Base-by-base conservation (phyloP, 805 yeast genomes). In the Saccharomyces eubayanus region DNA sequence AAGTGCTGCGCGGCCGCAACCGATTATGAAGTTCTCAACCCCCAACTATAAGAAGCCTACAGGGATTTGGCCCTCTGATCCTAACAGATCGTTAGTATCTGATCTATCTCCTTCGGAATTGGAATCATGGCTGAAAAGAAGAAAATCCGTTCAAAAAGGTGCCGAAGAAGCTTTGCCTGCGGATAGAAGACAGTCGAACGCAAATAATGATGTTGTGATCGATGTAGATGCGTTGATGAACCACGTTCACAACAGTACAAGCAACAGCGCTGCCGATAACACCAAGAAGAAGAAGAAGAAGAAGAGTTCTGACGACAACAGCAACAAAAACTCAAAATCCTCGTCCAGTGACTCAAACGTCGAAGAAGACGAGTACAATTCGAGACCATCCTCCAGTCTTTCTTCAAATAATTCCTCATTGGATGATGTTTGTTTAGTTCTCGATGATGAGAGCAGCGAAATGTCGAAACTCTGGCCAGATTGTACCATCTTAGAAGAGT, bases 391-490 rank as follows among this genome's bases (percentile, higher is more conserved):
- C 1, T 70, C 77, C 0, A 68, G 75, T 57, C 64, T 74, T 36
- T 64, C 72, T 6, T 68, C 76, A 1, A 82, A 80, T 52, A 80
- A 82, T 43, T 84, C 96, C 0, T 87, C 96, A 1, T 72, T 92
- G 55, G 91, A 86, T 65, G 99, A 92, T 70, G 99, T 92, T 28
- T 92, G 97, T 64, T 82, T 89, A 68, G 96, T 96, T 0, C 75
- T 90, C 41, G 90, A 85, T 57, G 81, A 79, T 48, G 67, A 63
- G 20, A 58, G 59, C 45, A 57, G 53, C n/a, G 59, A 57, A 9
- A 61, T 62, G 29, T 47, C 58, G 24, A 63, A 66, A 29, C 55
- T 59, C 20, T 92, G 98, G 98, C 99, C 98, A 0, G 97, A 94
- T 64, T 73, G 89, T 16, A 64, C 74, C 31, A 81, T 87, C 0